Conservation (phyloP, 371 early-diverging fungal species). For the Mortierella sp. region DNA sequence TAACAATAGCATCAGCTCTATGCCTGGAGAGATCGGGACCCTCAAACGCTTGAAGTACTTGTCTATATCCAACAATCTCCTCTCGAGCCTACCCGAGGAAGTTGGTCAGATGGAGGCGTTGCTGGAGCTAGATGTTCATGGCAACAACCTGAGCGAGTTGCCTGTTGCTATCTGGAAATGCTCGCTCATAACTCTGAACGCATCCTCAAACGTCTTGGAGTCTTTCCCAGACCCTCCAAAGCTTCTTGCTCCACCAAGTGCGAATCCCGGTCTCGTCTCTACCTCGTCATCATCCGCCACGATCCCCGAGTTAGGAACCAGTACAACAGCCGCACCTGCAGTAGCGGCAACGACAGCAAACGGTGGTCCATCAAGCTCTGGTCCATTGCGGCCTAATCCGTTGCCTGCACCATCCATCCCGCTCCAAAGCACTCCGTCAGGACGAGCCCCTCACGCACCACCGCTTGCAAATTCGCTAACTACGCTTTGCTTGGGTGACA, state of each 20-base stretch:
- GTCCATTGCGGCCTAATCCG: constrained; percentile 32
- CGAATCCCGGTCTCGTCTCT: constrained; percentile 15
- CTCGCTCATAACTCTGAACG: constrained; percentile 74
- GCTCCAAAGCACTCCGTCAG: constrained; percentile 17
- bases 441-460: constrained; percentile 45
- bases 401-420: constrained; percentile 30
- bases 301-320: constrained; percentile 4
- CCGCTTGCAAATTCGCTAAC: constrained; percentile 73
- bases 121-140: constrained; percentile 67
- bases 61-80: constrained; percentile 74
- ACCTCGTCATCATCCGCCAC: constrained; percentile 27
- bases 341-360: background rate
- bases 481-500: constrained; percentile 81
- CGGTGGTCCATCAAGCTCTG: constrained; percentile 2
- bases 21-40: constrained; percentile 72
- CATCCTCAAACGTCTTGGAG: constrained; percentile 82
- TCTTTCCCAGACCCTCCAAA: constrained; percentile 71
- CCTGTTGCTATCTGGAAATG: constrained; percentile 92
- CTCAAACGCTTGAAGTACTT: constrained; percentile 66
- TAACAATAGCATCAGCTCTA: constrained; percentile 75
- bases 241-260: background rate
- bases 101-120: constrained; percentile 67
- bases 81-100: constrained; percentile 72
- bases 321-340: background rate
- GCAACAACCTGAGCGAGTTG: constrained; percentile 77